Base-by-base conservation (phyloP, 306 rosid genomes). In the Sphenostylis stenocarpa region DNA sequence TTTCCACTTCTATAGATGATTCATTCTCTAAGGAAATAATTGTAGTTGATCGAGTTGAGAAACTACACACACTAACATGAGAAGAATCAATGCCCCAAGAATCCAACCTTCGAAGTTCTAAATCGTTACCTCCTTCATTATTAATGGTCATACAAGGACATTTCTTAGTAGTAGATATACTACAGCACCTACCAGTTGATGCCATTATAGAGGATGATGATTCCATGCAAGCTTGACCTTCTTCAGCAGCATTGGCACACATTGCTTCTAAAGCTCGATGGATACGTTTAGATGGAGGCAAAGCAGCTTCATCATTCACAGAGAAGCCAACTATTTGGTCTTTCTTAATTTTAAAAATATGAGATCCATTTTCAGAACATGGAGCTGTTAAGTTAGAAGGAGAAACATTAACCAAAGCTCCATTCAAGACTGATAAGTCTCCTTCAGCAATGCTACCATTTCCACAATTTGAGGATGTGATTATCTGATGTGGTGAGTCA, bases 231-330 rank as follows among this genome's bases (percentile, higher is more conserved):
- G 75, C 82, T 68, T 83, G 85, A 83, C 67, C 89, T 82, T 90
- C 96, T 72, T 81, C 90, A 21, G 96, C 96, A 68, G 86, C 98
- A 89, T 88, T 87, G 77, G 97, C 98, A 83, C 96, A 96, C 99
- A 96, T 96, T 53, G 99, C 99, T 89, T 96, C 96, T 58, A 96
- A 79, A 79, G 99, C 99, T 68, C 99, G 99, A 72, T 96, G 94
- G 33, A 93, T 89, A 55, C 99, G 97, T 81, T 96, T 96, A 36
- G 98, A 91, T 33, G 98, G 99, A 12, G 99, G 99, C 72, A 96
- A 84, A 81, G 84, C 88, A 79, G 99, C 91, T 89, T 96, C 99
- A 52, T 90, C 94, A 81, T 88, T 91, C 67, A 90, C 79, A 3
- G 81, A 83, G 76, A 84, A 82, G 75, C 91, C 81, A 81, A 87